Percentiles rank a stretch among this genome's conserved stretches.
These are phyloP conservation scores for Penicillium frequentans DNA, from an alignment of 2,329 filamentous ascomycete species.

Conservation along the genomic window DNA sequence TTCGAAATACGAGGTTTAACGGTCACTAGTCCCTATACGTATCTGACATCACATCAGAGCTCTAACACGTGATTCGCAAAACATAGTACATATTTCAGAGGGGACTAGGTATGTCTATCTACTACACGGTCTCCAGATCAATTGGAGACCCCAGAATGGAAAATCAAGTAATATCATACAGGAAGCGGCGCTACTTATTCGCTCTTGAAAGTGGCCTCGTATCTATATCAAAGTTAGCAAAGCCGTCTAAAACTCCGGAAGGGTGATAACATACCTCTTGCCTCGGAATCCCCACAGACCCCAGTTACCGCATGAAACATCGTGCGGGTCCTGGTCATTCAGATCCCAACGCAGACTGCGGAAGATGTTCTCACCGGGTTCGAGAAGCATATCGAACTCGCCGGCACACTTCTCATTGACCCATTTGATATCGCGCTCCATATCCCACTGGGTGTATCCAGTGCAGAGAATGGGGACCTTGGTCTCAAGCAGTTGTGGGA, in stretches of 20 bases:
- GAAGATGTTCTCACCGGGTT: slow-evolving; percentile 93
- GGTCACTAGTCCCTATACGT: background rate
- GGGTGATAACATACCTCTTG: slow-evolving; percentile 71
- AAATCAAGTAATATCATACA: slow-evolving; percentile 12
- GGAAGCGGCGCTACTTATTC: slow-evolving; percentile 2
- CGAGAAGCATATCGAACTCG: slow-evolving; percentile 87
- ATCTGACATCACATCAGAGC: background rate
- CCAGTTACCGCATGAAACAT: slow-evolving; percentile 95
- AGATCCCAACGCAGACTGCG: slow-evolving; percentile 94
- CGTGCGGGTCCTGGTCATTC: slow-evolving; percentile 91
- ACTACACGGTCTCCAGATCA: background rate
- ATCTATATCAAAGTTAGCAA: slow-evolving; percentile 27
- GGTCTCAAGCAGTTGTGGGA: slow-evolving; percentile 88
- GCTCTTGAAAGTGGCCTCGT: slow-evolving; percentile 39
- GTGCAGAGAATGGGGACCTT: slow-evolving; percentile 94
- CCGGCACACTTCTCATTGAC: slow-evolving; percentile 80
- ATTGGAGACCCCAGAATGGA: background rate
- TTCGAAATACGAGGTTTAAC: background rate
- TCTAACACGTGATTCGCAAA: background rate
- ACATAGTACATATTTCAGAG: slow-evolving; percentile 1
- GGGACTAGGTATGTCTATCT: slow-evolving; percentile 2
- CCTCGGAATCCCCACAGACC: slow-evolving; percentile 96
- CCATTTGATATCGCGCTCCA: slow-evolving; percentile 90
- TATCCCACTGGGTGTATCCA: slow-evolving; percentile 93
- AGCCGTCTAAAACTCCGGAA: background rate